Evolutionary conservation across 2,329 filamentous ascomycete genomes (phyloP), one percentile per base, ranked within the genome.

Genomic region (Trichoderma citrinoviride): DNA sequence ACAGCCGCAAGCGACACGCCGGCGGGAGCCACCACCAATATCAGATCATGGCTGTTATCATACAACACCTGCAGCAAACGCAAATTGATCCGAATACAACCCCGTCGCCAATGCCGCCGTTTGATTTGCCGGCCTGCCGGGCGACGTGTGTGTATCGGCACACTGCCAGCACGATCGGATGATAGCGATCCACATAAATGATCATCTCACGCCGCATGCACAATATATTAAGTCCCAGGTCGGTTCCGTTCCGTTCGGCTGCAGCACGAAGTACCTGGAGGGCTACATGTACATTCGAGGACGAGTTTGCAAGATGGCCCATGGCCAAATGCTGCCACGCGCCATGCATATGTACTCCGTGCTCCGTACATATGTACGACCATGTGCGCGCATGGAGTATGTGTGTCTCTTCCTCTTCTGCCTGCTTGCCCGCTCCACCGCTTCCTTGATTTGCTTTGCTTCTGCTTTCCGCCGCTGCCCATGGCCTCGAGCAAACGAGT

Each of bases 81-180:
- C 49, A 63, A 41, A n/a, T 63, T 63, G 61, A 63, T 56, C 56
- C 61, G 61, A 55, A 63, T 63, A 44, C 61, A 33, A 63, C 61
- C 61, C 60, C 61, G 52, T 47, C 61, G 52, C 40, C 29, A 41
- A 63, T 25, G 27, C 52, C 23, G 50, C 40, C 61, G 6, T 43
- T 14, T 63, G 61, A 55, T 63, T 56, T 55, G 52, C 61, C 50
- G 47, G 27, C 50, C 41, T 29, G 37, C 61, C 50, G 50, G 33
- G 23, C 50, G 33, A 52, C 17, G 27, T 21, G n/a, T 61, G 47
- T 61, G 25, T 61, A 53, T 61, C 58, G 58, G 52, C 61, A 63
- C 52, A 47, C 52, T 37, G 41, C 27, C 41, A 55, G 60, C 50
- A 54, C 60, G 60, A 63, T 63, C 61, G 61, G 61, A 63, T 63